These are phyloP conservation scores for Phytophthora constricta DNA, from an alignment of 352 stramenopile genomes.

Conservation along the genomic window DNA sequence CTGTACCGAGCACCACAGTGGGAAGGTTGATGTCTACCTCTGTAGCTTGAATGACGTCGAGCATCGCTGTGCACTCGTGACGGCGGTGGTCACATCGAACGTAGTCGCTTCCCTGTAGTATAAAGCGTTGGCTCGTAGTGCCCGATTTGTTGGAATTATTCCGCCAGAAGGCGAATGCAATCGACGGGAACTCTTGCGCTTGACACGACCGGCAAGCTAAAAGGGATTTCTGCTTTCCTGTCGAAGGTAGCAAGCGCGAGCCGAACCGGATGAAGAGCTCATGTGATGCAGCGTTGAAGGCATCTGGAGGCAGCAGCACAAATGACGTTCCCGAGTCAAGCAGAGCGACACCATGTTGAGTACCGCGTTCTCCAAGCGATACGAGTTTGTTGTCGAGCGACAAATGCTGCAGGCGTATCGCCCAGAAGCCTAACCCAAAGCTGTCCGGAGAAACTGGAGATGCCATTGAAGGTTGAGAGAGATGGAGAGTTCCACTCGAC, in stretches of 20 bases:
- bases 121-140: constrained; percentile 11
- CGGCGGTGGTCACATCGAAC: constrained; percentile 26
- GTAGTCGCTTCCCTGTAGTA: constrained; percentile 32
- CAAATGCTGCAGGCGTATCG: constrained; percentile 16
- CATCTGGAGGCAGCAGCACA: constrained; percentile 19
- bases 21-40: constrained; percentile 20
- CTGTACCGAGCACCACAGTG: constrained; percentile 27
- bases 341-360: constrained; percentile 5
- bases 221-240: neutral
- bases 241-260: constrained; percentile 7
- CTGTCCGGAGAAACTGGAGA: neutral
- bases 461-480: neutral
- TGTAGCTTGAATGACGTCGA: constrained; percentile 22
- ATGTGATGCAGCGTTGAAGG: constrained; percentile 20
- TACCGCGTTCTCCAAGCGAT: neutral
- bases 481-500: neutral
- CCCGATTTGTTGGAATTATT: neutral
- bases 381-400: constrained; percentile 10
- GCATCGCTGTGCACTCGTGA: constrained; percentile 27
- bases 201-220: constrained; percentile 22
- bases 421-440: constrained; percentile 34
- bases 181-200: constrained; percentile 27
- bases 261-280: constrained; percentile 11
- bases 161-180: constrained; percentile 21
- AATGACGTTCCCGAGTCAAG: constrained; percentile 30